These are phyloP conservation scores for Citrullus mucosospermus DNA, from an alignment of 306 rosid species.

Conservation along the genomic window DNA sequence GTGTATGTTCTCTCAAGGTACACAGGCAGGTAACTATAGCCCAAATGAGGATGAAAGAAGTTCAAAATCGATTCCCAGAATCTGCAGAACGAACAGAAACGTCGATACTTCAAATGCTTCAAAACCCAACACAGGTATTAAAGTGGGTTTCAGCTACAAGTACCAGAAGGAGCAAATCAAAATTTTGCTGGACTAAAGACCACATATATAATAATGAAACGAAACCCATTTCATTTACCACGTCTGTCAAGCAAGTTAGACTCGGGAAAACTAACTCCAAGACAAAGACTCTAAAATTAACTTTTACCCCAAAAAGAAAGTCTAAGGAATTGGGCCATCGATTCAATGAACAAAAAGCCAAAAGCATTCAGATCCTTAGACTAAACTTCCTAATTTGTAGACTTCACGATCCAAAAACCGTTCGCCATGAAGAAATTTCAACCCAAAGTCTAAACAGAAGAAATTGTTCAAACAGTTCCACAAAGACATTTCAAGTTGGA, in stretches of 20 bases:
- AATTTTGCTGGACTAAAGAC: not conserved
- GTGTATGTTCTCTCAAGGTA: not conserved
- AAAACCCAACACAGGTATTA: not conserved
- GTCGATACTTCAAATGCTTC: not conserved
- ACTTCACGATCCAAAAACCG: not conserved
- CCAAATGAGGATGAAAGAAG: not conserved
- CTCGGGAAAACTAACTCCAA: not conserved
- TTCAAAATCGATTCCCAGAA: not conserved
- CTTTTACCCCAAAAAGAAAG: not conserved
- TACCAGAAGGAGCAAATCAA: not conserved
- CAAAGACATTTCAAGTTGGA: not conserved
- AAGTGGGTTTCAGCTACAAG: not conserved
- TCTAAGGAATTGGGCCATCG: not conserved
- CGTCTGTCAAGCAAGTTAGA: not conserved
- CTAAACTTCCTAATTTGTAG: not conserved
- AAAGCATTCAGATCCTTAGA: not conserved
- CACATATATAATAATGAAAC: not conserved
- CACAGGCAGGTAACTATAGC: not conserved
- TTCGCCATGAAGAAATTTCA: not conserved
- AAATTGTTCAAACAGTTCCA: not conserved
- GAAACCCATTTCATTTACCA: not conserved
- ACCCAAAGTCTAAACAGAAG: not conserved
- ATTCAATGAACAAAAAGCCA: not conserved
- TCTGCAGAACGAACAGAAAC: slow-evolving; percentile 5
- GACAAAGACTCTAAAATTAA: not conserved